Evolutionary conservation across 2,329 filamentous ascomycete species (phyloP), one percentile per base, ranked within the genome.

Genomic region (Didymella pomorum): DNA sequence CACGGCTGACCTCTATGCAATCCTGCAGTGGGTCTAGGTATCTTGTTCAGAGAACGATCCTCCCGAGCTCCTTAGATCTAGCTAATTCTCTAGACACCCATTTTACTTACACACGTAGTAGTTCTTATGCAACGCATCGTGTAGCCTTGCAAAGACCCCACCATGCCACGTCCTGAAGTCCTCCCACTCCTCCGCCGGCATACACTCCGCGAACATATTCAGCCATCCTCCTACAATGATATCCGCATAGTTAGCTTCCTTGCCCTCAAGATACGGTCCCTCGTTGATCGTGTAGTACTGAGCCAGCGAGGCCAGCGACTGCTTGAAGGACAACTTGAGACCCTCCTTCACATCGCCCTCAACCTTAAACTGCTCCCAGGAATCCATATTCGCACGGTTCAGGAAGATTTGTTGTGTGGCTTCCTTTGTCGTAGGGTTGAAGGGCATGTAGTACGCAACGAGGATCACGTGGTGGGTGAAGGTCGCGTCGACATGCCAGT

Each of bases 211-310:
- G 52, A 80, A 63, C 80, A 85, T 83, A 6, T 78, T 75, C 68
- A 87, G 54, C 85, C 85, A 87, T 0, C 74, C 83, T 1, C 84
- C 85, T 0, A 87, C 79, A 31, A 87, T 84, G 0, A 86, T 66
- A 65, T 87, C 86, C 1, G 83, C 84, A 75, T 87, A 86, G 43
- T 67, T 81, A 1, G 79, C 76, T 66, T 63, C 66, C 1, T 61
- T 46, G 0, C 83, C 84, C 2, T 84, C 73, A 1, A 87, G 23
- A 47, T 83, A 87, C 0, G 83, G 81, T 7, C 84, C 83, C 12
- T 63, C 44, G 46, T 83, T 77, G 7, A 67, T 51, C 42, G 16
- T 26, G 28, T 80, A 86, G 2, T 82, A 55, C 60, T 69, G 73
- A 0, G 78, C 80, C 35, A 86, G 64, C 4, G 69, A 78, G 1